These are phyloP conservation scores for Umbilicaria muhlenbergii DNA, from an alignment of 495 filamentous ascomycete species.

Conservation along the genomic window DNA sequence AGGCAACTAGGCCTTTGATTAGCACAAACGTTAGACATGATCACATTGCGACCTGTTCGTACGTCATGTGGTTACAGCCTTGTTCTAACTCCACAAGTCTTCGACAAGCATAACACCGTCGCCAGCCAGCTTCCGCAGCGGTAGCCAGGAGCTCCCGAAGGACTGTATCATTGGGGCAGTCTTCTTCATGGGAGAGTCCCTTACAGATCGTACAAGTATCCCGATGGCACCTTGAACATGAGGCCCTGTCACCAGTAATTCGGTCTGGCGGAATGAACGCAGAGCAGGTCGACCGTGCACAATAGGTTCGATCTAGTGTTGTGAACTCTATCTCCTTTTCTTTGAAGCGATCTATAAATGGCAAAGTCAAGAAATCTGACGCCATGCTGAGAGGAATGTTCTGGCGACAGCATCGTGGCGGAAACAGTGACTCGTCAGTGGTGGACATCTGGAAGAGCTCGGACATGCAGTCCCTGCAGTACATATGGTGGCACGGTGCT, in stretches of 20 bases:
- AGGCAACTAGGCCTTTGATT: conserved; percentile 23
- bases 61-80: conserved; percentile 33
- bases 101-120: conserved; percentile 17
- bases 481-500: conserved; percentile 5
- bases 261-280: conserved; percentile 21
- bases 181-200: conserved; percentile 10
- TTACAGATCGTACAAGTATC: conserved; percentile 24
- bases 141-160: conserved; percentile 9
- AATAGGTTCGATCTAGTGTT: too few species aligned
- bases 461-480: conserved; percentile 30
- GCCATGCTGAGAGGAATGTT: conserved; percentile 20
- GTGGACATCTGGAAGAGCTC: conserved; percentile 24
- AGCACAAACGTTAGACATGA: background rate
- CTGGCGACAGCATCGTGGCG: conserved; percentile 34
- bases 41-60: background rate
- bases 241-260: too few species aligned
- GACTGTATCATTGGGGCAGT: conserved; percentile 13
- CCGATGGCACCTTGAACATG: conserved; percentile 14
- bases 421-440: conserved; percentile 33
- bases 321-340: conserved; percentile 27
- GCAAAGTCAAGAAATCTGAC: conserved; percentile 11
- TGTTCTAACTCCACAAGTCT: conserved; percentile 19
- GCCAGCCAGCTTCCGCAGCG: conserved; percentile 15
- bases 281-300: conserved; percentile 17
- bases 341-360: conserved; percentile 17